phyloP scores from a whole-genome alignment of 2,329 filamentous ascomycete species.

The Aureobasidium pullulans region DNA sequence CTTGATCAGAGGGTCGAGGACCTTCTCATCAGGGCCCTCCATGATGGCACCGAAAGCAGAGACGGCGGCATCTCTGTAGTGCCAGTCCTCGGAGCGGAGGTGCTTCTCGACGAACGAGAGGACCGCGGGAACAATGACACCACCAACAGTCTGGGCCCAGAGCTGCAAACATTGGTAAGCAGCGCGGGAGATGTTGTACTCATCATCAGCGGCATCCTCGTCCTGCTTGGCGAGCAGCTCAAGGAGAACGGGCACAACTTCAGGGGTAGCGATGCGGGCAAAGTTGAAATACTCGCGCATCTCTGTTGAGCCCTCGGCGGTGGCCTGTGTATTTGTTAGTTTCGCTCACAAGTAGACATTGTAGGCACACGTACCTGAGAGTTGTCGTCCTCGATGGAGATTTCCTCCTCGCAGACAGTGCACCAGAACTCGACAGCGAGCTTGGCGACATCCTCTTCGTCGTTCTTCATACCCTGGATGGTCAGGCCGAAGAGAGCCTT shows the following conservation, averaged over 20 bases:
- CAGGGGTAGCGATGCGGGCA: slow-evolving; percentile 80
- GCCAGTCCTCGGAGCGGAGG: slow-evolving; percentile 87
- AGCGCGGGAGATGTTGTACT: slow-evolving; percentile 93
- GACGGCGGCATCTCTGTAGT: slow-evolving; percentile 87
- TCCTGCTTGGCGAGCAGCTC: slow-evolving; percentile 91
- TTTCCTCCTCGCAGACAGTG: slow-evolving; percentile 99
- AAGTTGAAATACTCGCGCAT: slow-evolving; percentile 94
- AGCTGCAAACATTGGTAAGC: slow-evolving; percentile 95
- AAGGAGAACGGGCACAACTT: slow-evolving; percentile 89
- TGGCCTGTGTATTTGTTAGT: slow-evolving; percentile 25
- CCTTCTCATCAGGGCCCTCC: slow-evolving; percentile 92
- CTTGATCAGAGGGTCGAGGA: slow-evolving; percentile 89
- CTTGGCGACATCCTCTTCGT: slow-evolving; percentile 96
- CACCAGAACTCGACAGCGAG: slow-evolving; percentile 99
- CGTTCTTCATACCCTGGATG: slow-evolving; percentile 96
- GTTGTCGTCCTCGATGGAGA: slow-evolving; percentile 96
- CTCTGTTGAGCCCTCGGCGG: slow-evolving; percentile 68
- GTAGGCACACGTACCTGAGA: slow-evolving; percentile 50
- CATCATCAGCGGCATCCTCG: slow-evolving; percentile 91
- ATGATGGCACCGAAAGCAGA: slow-evolving; percentile 97
- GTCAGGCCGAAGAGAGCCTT: slow-evolving; percentile 97
- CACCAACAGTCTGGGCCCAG: slow-evolving; percentile 85
- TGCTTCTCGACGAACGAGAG: slow-evolving; percentile 87
- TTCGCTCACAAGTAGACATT: background rate
- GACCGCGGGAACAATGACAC: slow-evolving; percentile 76